Conservation (phyloP, 2,329 filamentous ascomycete genomes). For the Venturiaceae sp. region DNA sequence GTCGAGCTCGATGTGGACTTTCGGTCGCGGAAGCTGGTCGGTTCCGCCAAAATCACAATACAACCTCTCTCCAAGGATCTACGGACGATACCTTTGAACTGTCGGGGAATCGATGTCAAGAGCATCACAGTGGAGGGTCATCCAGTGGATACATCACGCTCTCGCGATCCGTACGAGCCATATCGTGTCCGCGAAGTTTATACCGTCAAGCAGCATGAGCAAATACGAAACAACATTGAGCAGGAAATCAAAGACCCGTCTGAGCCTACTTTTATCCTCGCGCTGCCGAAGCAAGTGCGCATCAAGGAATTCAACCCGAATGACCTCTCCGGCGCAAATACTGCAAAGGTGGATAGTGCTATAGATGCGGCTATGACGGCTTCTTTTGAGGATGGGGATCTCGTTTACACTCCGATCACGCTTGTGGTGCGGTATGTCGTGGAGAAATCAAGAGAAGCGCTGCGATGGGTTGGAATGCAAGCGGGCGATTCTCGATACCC, state of each 20-base stretch:
- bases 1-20: conserved; percentile 89
- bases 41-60: conserved; percentile 73
- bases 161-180: conserved; percentile 57
- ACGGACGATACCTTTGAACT: conserved; percentile 47
- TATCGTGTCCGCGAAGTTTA: conserved; percentile 52
- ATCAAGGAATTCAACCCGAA: conserved; percentile 50
- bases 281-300: conserved; percentile 49
- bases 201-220: conserved; percentile 66
- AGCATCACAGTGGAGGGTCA: conserved; percentile 37
- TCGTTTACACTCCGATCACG: conserved; percentile 9
- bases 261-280: conserved; percentile 49
- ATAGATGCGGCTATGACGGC: not conserved
- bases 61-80: conserved; percentile 51
- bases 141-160: conserved; percentile 24
- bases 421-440: conserved; percentile 63
- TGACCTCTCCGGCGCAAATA: not conserved
- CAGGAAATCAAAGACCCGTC: conserved; percentile 40
- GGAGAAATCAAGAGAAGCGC: conserved; percentile 67
- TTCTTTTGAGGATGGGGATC: not conserved
- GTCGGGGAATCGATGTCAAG: conserved; percentile 50
- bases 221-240: conserved; percentile 60
- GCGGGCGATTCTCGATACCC: conserved; percentile 75
- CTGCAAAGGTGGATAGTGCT: not conserved
- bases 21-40: conserved; percentile 60
- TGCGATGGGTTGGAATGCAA: conserved; percentile 85